Evolutionary conservation across 2,329 filamentous ascomycete species (phyloP), one percentile per base, ranked within the genome.

Genomic region (Aspergillus piperis): DNA sequence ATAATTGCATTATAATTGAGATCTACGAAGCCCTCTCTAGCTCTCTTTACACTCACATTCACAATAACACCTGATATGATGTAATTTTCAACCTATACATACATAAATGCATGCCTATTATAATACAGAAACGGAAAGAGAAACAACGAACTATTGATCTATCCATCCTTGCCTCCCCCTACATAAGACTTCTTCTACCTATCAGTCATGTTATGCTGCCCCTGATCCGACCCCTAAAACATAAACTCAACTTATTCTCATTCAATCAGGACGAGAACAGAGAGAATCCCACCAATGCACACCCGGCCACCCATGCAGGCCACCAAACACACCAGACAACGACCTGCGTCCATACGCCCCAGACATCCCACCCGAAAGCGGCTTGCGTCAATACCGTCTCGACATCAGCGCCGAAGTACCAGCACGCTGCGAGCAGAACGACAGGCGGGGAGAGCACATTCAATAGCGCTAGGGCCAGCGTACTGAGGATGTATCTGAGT

Each of bases 271-370:
- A 42, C 30, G 32, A 66, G 50, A 76, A 73, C 47, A 78, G 57
- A 3, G 74, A 76, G 30, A 71, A 73, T 21, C 71, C 73, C 50
- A 77, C 54, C 30, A 75, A 59, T 0, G 75, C 68, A 61, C 71
- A 73, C 4, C 80, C 90, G 6, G 88, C 84, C 39, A 95, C 75
- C 93, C 93, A 97, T 7, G 91, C 92, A 0, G 93, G 93, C 90
- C 92, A 95, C 93, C 93, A 97, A 47, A 96, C 88, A 73, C 92
- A 90, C 91, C 92, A 96, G n/a, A 96, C 84, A 10, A 96, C 86
- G 17, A 96, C 87, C 61, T 91, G 89, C 1, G 92, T 96, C 80
- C 92, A 96, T 84, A 95, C 86, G 1, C 92, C 91, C 86, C 89
- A 92, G 11, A 96, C 87, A 70, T 91, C 85, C 92, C 92, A 96